Percentiles rank a stretch among this genome's conserved stretches.
These are phyloP conservation scores for Microcera coccophila DNA, from an alignment of 2,329 filamentous ascomycete species.

Conservation along the genomic window DNA sequence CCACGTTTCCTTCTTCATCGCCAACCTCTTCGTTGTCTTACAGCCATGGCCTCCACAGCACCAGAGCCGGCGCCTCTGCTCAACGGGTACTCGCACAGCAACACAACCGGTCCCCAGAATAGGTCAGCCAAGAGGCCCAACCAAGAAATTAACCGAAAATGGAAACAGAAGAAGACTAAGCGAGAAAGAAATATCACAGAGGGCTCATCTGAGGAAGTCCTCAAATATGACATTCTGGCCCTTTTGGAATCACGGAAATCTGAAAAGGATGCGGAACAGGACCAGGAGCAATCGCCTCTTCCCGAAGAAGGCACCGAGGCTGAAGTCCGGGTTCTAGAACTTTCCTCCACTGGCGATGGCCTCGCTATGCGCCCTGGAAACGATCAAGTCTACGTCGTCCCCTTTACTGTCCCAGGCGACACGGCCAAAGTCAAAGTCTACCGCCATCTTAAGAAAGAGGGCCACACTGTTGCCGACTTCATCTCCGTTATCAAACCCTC, in stretches of 20 bases:
- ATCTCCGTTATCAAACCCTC: conserved; percentile 72
- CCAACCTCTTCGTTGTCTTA: conserved; percentile 15
- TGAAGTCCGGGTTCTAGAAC: conserved; percentile 72
- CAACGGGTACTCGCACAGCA: conserved; percentile 14
- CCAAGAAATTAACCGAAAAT: conserved; percentile 17
- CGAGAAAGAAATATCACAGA: conserved; percentile 57
- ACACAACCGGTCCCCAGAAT: neutral
- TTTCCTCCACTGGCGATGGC: conserved; percentile 91
- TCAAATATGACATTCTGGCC: conserved; percentile 59
- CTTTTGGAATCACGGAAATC: conserved; percentile 45
- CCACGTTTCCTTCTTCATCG: conserved; percentile 7
- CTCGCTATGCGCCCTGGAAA: conserved; percentile 68
- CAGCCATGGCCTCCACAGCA: conserved; percentile 22
- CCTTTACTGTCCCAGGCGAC: conserved; percentile 86
- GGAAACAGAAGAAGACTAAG: conserved; percentile 52
- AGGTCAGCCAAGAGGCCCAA: conserved; percentile 22
- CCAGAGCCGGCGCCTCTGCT: conserved; percentile 10
- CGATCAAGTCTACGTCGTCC: conserved; percentile 73
- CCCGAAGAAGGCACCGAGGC: conserved; percentile 70
- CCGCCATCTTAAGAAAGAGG: conserved; percentile 61
- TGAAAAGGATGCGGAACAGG: conserved; percentile 21
- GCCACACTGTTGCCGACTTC: conserved; percentile 78
- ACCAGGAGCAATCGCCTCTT: conserved; percentile 38
- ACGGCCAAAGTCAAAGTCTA: conserved; percentile 72
- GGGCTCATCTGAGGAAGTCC: conserved; percentile 63